Evolutionary conservation across 177 flowering plant species (phyloP), one percentile per base, ranked within the genome.

Genomic region (Tripterygium wilfordii): DNA sequence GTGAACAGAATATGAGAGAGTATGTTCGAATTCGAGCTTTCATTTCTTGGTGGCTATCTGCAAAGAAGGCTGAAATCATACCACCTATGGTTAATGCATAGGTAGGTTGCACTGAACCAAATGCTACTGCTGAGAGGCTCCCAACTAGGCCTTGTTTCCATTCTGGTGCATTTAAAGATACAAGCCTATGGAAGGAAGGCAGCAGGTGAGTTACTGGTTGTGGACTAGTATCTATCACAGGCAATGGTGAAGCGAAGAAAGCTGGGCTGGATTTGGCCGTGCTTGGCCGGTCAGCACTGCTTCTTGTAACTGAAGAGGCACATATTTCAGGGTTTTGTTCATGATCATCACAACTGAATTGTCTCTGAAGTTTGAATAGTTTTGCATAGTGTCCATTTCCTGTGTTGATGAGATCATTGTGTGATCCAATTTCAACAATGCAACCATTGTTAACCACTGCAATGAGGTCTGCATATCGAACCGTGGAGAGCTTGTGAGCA

Each of bases 401-500:
- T 1, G 10, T 42, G 13, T 15, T 8, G 18, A 48, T 48, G 0
- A 57, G 54, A 15, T 42, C 19, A 1, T 50, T 45, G 13, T 50
- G 51, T 2, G 33, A 44, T 69, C 95, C 95, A 66, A 69, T 72
- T 50, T 85, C 91, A 8, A 79, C 79, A 53, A 86, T 56, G 54
- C 72, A 66, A 28, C 92, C 96, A 33, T 46, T 58, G 56, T 77
- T 78, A 51, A 83, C 67, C 27, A 83, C 96, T 1, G 76, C 86
- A 37, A 86, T 81, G 56, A 60, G 51, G 48, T 85, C 71, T 8
- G 91, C 83, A 56, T 78, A 78, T 36, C 79, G 65, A 7, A 86
- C 66, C 1, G 88, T 77, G 48, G 72, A 77, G 48, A 86, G 51
- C 4, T 91, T 85, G 63, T 86, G 95, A 3, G 95, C 95, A 30